A percentile compares a stretch with the other conserved stretches of the same genome.
Conservation (phyloP, 169 alveolate genomes). For the Cyclospora cayetanensis region DNA sequence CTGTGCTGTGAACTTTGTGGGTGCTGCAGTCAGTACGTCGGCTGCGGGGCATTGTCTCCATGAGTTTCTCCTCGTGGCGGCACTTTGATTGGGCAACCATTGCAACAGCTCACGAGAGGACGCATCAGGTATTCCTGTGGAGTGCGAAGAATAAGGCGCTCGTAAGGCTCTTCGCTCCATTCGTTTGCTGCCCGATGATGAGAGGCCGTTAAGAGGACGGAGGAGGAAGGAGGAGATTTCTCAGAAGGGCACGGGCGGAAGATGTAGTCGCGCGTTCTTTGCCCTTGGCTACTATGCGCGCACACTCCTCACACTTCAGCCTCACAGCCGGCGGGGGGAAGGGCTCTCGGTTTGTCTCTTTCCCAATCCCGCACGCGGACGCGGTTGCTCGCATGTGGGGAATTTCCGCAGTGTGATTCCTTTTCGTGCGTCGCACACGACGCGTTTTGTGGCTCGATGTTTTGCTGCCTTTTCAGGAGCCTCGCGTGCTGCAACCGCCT, state of each 20-base stretch:
- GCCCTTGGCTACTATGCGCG: not conserved
- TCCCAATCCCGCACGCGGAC: too few species aligned
- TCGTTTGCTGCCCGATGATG: not conserved
- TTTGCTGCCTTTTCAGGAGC: not conserved
- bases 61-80: constrained; percentile 74
- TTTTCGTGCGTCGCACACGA: too few species aligned
- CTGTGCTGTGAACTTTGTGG: too few species aligned
- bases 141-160: constrained; percentile 74
- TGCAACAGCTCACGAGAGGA: constrained; percentile 73
- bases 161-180: not conserved
- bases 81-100: constrained; percentile 81
- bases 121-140: constrained; percentile 78
- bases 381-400: too few species aligned
- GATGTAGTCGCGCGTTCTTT: not conserved
- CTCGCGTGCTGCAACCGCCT: not conserved
- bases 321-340: too few species aligned
- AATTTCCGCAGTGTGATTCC: too few species aligned
- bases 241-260: too few species aligned
- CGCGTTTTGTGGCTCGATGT: too few species aligned
- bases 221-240: too few species aligned
- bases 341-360: too few species aligned
- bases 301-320: too few species aligned
- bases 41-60: constrained; percentile 69
- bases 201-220: too few species aligned
- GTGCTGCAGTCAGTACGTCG: not conserved